These are phyloP conservation scores for Obelidium mucronatum DNA, from an alignment of 192 early-diverging fungal genomes.

Conservation along the genomic window DNA sequence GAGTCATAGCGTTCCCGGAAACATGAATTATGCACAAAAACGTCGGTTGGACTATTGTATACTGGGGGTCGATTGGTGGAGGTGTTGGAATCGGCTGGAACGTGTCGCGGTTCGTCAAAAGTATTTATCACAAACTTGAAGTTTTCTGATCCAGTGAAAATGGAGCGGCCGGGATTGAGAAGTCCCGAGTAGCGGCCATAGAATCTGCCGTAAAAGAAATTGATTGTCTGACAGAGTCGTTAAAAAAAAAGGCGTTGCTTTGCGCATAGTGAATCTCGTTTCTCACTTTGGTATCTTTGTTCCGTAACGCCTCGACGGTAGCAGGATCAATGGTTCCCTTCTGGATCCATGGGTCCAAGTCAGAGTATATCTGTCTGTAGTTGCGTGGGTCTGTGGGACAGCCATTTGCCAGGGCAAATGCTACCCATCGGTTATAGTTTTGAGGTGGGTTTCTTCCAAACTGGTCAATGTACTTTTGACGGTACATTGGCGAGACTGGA, in stretches of 20 bases:
- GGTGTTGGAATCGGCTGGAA: background rate
- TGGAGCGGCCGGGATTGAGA: too few relatives aligned
- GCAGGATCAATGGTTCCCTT: slow-evolving; percentile 3
- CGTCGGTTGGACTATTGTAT: background rate
- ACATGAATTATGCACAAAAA: background rate
- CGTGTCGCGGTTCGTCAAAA: slow-evolving; percentile 7
- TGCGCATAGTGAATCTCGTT: too few relatives aligned
- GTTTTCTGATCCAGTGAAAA: background rate
- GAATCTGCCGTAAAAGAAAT: too few relatives aligned
- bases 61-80: too few relatives aligned
- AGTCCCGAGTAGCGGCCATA: too few relatives aligned
- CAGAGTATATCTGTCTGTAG: slow-evolving; percentile 5
- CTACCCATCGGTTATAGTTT: background rate
- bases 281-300: background rate
- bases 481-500: too few relatives aligned
- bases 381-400: background rate
- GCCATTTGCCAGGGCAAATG: background rate
- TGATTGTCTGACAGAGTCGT: background rate
- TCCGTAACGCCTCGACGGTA: too few relatives aligned
- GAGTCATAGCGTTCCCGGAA: background rate
- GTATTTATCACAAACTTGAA: background rate
- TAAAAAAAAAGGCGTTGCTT: too few relatives aligned
- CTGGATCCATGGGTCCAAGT: slow-evolving; percentile 11
- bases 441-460: background rate
- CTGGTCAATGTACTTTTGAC: background rate